Conservation (phyloP, 225 moss, liverwort and hornwort species). For the Pseudisothecium myosuroides region DNA sequence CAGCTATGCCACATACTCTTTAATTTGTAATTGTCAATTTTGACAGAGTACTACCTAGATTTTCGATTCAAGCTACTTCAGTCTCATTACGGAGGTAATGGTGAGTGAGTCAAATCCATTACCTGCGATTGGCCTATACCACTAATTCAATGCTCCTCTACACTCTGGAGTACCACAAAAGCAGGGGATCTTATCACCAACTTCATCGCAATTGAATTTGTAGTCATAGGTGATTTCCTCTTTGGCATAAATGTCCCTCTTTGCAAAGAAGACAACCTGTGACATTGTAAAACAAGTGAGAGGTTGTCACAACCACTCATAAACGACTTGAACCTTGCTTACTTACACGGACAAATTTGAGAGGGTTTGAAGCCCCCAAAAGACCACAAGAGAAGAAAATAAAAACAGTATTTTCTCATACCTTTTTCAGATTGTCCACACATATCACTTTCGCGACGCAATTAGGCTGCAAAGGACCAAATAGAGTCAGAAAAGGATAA, state of each 20-base stretch:
- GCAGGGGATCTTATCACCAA: constrained; percentile 92
- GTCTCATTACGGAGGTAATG: not conserved
- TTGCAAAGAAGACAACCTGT: constrained; percentile 95
- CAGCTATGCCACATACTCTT: constrained; percentile 13
- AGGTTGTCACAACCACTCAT: not conserved
- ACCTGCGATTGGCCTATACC: not conserved
- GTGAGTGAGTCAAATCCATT: not conserved
- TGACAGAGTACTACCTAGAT: constrained; percentile 6
- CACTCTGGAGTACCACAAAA: constrained; percentile 85
- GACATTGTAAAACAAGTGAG: not conserved
- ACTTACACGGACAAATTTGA: not conserved
- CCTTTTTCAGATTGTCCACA: constrained; percentile 92
- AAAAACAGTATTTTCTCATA: not conserved
- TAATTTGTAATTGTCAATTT: constrained; percentile 9
- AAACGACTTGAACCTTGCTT: not conserved
- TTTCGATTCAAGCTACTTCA: constrained; percentile 9
- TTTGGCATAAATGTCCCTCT: constrained; percentile 79
- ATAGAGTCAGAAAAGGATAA: not conserved
- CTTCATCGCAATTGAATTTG: constrained; percentile 96
- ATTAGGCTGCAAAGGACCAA: constrained; percentile 61
- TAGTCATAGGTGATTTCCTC: constrained; percentile 97
- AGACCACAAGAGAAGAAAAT: not conserved
- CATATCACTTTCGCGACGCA: constrained; percentile 97
- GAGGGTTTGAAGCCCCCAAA: not conserved
- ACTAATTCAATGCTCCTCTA: constrained; percentile 84